Percentiles rank a stretch among this genome's conserved stretches.
phyloP scores from a whole-genome alignment of 371 early-diverging fungal genomes.

The Syncephalis plumigaleata region DNA sequence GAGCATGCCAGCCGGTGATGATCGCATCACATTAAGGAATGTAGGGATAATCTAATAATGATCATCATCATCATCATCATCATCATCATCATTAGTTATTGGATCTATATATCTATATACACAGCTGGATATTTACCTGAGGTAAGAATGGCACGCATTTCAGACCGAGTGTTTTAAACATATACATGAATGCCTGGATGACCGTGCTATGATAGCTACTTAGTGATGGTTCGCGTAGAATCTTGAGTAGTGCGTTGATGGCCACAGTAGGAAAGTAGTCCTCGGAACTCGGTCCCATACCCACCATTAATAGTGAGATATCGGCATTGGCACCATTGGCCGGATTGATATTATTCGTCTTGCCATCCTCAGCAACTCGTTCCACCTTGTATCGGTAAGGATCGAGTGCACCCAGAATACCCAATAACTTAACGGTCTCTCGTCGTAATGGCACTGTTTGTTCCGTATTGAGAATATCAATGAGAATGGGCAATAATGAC shows the following conservation, averaged over 20 bases:
- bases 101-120: too few species aligned
- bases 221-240: constrained; percentile 69
- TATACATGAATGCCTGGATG: constrained; percentile 82
- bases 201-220: constrained; percentile 73
- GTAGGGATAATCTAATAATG: constrained; percentile 48
- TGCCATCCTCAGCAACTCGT: constrained; percentile 37
- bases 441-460: constrained; percentile 44
- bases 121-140: constrained; percentile 29
- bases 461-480: constrained; percentile 74
- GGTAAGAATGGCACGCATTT: constrained; percentile 71
- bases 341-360: constrained; percentile 33
- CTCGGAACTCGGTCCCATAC: constrained; percentile 54
- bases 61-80: too few species aligned
- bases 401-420: constrained; percentile 91
- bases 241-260: constrained; percentile 77
- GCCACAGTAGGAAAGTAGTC: constrained; percentile 82
- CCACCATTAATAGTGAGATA: constrained; percentile 47
- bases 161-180: constrained; percentile 80
- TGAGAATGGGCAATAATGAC: constrained; percentile 54
- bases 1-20: constrained; percentile 56
- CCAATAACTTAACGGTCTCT: constrained; percentile 79
- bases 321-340: constrained; percentile 37
- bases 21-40: constrained; percentile 52
- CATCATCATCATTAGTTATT: too few species aligned
- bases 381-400: constrained; percentile 81